Base-by-base conservation (phyloP, 2,329 filamentous ascomycete species). In the Cladosporium sp. region DNA sequence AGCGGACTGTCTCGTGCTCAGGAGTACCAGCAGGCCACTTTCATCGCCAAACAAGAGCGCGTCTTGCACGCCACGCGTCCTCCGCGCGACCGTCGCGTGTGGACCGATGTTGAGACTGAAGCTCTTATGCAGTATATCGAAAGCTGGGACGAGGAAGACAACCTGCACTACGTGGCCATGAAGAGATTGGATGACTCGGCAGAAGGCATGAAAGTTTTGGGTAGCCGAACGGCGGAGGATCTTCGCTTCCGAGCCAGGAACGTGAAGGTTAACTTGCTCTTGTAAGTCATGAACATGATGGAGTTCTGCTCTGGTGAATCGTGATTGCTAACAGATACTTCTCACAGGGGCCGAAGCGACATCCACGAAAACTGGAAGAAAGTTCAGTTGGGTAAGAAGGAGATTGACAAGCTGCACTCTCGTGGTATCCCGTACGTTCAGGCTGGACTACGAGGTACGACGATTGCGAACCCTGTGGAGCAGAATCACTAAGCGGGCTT, bases 71-170 rank as follows among this genome's bases (percentile, higher is more conserved):
- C 51, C 18, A 22, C 45, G 3, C 30, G 15, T 3, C 37, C 37
- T 4, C 37, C 45, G 3, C 45, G 45, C 20, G 37, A 30, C 12
- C 45, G 45, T 12, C 53, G 43, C 39, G 40, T 44, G 11, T 72
- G 69, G 69, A 53, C 47, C 3, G 32, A 51, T 1, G 60, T 61
- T 2, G 71, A 72, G 38, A 69, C 70, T 39, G 52, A 64, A 3
- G 67, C 65, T 0, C 66, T 86, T 1, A 65, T 79, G 3, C 57
- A 73, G 1, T 68, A 78, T 20, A 77, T 86, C 54, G 22, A 32
- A 12, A 70, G 56, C 1, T 56, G 68, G 8, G 62, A 70, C 40
- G 76, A 77, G 1, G 67, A 64, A 4, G 57, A 61, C 12, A 58
- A 56, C 19, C 56, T 67, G 47, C 63, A 62, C 8, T 86, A 78